Base-by-base conservation (phyloP, 805 yeast genomes). In the Kockiozyma suomiensis region DNA sequence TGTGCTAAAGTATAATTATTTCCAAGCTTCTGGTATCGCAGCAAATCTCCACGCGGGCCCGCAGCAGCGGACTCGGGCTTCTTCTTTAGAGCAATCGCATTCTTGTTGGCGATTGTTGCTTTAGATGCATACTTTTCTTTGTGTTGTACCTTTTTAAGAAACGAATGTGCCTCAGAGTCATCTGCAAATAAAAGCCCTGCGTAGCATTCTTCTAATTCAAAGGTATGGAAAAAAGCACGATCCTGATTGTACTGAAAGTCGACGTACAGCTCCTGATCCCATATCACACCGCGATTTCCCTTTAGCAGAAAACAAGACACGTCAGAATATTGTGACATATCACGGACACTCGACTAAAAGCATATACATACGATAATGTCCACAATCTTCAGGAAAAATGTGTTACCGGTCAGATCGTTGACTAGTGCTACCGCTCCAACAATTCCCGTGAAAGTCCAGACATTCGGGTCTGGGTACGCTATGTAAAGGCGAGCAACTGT, bases 241-340 rank as follows among this genome's bases (percentile, higher is more conserved):
- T 94, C 99, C 74, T 94, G 98, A 70, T 88, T 83, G 74, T 94
- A 94, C 68, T 86, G 86, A 73, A 94, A 91, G 69, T 89, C 87
- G 12, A 90, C 85, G 69, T 89, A 93, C 50, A 94, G 75, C 74
- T 94, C 99, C 74, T 94, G 99, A 73, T 94, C 99, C 99, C 99
- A 94, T 0, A 94, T 66, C 0, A 94, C 96, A 37, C 98, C 98
- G 43, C 87, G 78, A 62, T 84, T 82, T 5, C 96, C 96, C 40
- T 78, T 70, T 2, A 32, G 17, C 4, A 2, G 12, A 28, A 32
- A 21, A 6, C 17, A 33, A n/a, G 12, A 19, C 23, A 25, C 19
- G 33, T 15, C 10, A 4, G 7, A 13, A 43, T n/a, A n/a, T n/a
- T n/a, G n/a, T n/a, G n/a, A n/a, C n/a, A n/a, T n/a, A n/a, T n/a